phyloP scores from a whole-genome alignment of 179 eudicot species.

The Silene coronaria region DNA sequence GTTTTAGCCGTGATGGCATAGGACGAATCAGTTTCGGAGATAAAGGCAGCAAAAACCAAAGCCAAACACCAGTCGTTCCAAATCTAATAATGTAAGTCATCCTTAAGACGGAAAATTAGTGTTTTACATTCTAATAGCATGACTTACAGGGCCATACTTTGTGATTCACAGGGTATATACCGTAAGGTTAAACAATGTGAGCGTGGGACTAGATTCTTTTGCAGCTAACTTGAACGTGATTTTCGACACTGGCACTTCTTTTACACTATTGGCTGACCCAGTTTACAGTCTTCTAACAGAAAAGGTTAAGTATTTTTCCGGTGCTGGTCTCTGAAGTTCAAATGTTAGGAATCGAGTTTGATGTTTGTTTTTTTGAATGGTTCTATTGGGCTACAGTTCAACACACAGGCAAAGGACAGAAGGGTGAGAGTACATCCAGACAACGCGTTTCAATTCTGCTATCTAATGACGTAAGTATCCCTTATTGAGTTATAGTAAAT shows the following conservation, averaged over 20 bases:
- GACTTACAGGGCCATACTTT: no score
- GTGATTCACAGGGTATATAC: slow-evolving; percentile 29
- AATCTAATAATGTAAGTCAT: slow-evolving; percentile 40
- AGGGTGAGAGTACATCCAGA: slow-evolving; percentile 26
- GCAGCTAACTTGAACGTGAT: slow-evolving; percentile 41
- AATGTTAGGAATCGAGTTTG: neutral
- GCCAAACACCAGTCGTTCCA: slow-evolving; percentile 55
- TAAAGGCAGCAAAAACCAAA: slow-evolving; percentile 55
- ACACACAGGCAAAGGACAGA: slow-evolving; percentile 44
- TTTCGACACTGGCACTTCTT: slow-evolving; percentile 83
- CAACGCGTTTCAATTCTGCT: slow-evolving; percentile 60
- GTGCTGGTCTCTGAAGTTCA: neutral
- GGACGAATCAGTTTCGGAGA: slow-evolving; percentile 86
- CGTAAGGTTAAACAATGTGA: slow-evolving; percentile 42
- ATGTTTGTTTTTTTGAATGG: neutral
- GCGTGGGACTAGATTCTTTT: slow-evolving; percentile 41
- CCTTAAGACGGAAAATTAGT: neutral
- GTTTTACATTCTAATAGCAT: no score
- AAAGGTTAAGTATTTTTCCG: slow-evolving; percentile 38
- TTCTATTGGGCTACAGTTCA: slow-evolving; percentile 48
- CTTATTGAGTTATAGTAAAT: neutral
- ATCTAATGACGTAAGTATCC: slow-evolving; percentile 37
- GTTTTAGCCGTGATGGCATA: slow-evolving; percentile 51
- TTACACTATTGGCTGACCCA: slow-evolving; percentile 64
- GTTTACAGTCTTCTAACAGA: slow-evolving; percentile 52